phyloP scores from a whole-genome alignment of 2,329 filamentous ascomycete genomes.

The Incumbomyces delicatus region DNA sequence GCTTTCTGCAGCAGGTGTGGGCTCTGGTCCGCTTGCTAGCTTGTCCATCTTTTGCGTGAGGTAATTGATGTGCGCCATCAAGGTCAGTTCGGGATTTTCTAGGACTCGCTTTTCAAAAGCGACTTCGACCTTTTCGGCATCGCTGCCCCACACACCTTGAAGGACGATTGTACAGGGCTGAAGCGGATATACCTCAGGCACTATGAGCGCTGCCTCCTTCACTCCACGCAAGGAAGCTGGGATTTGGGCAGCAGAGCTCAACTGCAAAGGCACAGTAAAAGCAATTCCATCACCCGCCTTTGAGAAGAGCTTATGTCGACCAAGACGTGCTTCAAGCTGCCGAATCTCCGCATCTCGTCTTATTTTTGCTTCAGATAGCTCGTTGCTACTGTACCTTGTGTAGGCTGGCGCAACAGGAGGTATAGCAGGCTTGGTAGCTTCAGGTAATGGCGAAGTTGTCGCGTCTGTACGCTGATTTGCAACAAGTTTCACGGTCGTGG shows the following conservation, averaged over 20 bases:
- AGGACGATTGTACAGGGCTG: slow-evolving; percentile 57
- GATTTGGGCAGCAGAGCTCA: slow-evolving; percentile 50
- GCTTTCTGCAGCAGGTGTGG: slow-evolving; percentile 13
- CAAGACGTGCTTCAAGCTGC: slow-evolving; percentile 67
- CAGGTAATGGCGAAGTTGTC: background rate
- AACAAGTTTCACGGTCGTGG: slow-evolving; percentile 61
- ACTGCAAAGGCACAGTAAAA: slow-evolving; percentile 62
- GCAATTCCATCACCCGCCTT: slow-evolving; percentile 60
- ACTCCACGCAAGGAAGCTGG: slow-evolving; percentile 52
- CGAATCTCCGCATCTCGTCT: slow-evolving; percentile 56
- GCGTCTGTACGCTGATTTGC: slow-evolving; percentile 45
- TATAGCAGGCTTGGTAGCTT: background rate
- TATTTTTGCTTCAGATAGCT: slow-evolving; percentile 53
- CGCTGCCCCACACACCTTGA: slow-evolving; percentile 50
- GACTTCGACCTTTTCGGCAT: slow-evolving; percentile 54
- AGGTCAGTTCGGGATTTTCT: slow-evolving; percentile 49
- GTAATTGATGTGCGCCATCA: slow-evolving; percentile 68
- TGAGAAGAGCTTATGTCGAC: slow-evolving; percentile 55
- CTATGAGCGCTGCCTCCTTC: slow-evolving; percentile 56
- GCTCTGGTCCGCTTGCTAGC: slow-evolving; percentile 49
- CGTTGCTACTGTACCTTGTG: slow-evolving; percentile 30
- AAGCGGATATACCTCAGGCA: slow-evolving; percentile 63
- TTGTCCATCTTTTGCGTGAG: slow-evolving; percentile 60
- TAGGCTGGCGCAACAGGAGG: slow-evolving; percentile 5
- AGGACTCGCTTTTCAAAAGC: slow-evolving; percentile 52